These are phyloP conservation scores for Macrolepiota dolichaula DNA, from an alignment of 768 basidiomycete species.

Conservation along the genomic window DNA sequence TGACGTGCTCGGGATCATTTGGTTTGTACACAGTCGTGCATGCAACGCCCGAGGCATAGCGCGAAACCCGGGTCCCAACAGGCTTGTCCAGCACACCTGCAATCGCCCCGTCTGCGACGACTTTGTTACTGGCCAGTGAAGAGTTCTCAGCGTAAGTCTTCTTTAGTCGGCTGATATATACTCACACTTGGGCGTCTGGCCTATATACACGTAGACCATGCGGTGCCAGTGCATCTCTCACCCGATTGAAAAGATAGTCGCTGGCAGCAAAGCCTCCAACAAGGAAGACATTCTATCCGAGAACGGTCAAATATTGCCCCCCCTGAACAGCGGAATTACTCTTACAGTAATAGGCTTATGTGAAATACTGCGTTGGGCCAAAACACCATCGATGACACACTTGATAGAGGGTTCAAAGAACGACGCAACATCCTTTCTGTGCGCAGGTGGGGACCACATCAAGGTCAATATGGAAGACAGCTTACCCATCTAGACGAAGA, in stretches of 20 bases:
- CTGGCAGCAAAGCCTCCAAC: conserved; percentile 61
- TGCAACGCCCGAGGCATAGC: conserved; percentile 44
- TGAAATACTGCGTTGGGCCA: conserved; percentile 14
- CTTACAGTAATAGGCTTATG: conserved; percentile 24
- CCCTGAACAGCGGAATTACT: not conserved
- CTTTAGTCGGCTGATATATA: not conserved
- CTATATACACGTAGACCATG: conserved; percentile 39
- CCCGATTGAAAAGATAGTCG: conserved; percentile 45
- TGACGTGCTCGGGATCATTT: conserved; percentile 34
- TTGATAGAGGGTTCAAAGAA: conserved; percentile 28
- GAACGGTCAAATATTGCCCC: not conserved
- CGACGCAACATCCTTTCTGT: conserved; percentile 16
- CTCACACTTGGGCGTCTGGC: conserved; percentile 34
- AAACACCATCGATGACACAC: conserved; percentile 24
- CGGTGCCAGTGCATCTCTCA: conserved; percentile 33
- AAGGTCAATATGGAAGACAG: not conserved
- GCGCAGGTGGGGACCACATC: not conserved
- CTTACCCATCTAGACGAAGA: conserved; percentile 36
- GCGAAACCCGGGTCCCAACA: conserved; percentile 44
- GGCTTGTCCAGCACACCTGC: conserved; percentile 43
- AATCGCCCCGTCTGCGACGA: conserved; percentile 24
- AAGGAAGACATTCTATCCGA: conserved; percentile 32
- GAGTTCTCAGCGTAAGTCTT: not conserved
- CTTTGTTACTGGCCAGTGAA: conserved; percentile 18
- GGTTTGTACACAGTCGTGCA: conserved; percentile 32